A percentile compares a stretch with the other conserved stretches of the same genome.
These are phyloP conservation scores for Inga oerstediana DNA, from an alignment of 306 rosid species.

Conservation along the genomic window DNA sequence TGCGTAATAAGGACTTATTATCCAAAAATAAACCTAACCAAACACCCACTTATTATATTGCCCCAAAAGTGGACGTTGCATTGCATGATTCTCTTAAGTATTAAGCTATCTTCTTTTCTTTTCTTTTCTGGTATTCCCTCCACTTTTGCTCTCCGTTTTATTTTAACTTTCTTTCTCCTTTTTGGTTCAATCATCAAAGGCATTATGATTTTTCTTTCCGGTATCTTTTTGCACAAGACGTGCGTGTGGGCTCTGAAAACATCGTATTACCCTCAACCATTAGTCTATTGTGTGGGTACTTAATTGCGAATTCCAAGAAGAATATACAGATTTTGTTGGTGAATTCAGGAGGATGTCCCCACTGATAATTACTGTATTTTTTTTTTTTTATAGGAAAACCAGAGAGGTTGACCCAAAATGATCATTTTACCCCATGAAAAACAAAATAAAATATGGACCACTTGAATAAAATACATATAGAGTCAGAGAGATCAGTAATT, in stretches of 20 bases:
- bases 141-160: not conserved
- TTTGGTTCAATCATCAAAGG: not conserved
- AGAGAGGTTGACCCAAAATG: not conserved
- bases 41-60: not conserved
- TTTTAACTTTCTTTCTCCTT: not conserved
- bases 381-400: no score
- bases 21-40: no score
- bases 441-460: not conserved
- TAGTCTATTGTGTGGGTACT: constrained; percentile 1
- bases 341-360: not conserved
- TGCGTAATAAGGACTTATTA: no score
- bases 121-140: not conserved
- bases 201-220: constrained; percentile 5
- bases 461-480: not conserved
- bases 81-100: constrained; percentile 43
- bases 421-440: not conserved
- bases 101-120: constrained; percentile 37
- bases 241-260: not conserved
- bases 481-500: not conserved
- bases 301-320: not conserved
- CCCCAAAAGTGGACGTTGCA: not conserved
- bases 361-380: no score
- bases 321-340: not conserved
- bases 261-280: not conserved
- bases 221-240: not conserved